These are phyloP conservation scores for Yarrowia sp. DNA, from an alignment of 805 yeast species.

Conservation along the genomic window DNA sequence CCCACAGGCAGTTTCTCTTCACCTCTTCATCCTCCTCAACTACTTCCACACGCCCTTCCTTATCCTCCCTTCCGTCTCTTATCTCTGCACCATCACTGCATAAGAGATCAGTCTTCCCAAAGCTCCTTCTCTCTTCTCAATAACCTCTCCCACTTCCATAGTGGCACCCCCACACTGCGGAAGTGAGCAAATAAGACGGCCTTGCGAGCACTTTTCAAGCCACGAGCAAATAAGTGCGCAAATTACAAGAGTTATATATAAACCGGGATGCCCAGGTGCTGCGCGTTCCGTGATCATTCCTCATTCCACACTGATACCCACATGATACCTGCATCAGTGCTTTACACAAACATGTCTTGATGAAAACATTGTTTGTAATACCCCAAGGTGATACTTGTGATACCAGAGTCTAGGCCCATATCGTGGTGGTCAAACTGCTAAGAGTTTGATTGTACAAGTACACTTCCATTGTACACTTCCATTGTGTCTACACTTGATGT, in stretches of 20 bases:
- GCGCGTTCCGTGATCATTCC: no score
- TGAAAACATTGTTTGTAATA: no score
- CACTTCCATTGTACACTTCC: no score
- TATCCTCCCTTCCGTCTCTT: not conserved
- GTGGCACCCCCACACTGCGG: not conserved
- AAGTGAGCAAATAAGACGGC: constrained; percentile 7
- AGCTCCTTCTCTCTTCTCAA: no score
- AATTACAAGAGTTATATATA: constrained; percentile 4
- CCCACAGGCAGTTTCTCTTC: not conserved
- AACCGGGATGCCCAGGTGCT: not conserved
- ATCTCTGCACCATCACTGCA: constrained; percentile 5
- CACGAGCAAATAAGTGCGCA: constrained; percentile 35
- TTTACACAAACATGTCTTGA: no score
- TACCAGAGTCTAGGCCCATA: no score
- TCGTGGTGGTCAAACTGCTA: no score
- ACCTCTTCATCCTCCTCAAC: no score
- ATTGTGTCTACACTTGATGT: no score
- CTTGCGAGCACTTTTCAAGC: constrained; percentile 1
- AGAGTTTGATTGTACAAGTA: no score
- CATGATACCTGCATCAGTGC: not conserved
- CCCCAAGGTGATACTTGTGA: no score
- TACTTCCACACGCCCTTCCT: not conserved
- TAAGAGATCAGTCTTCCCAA: no score
- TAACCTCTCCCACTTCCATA: not conserved
- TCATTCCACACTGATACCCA: not conserved